These are phyloP conservation scores for Gracilariopsis chorda DNA, from an alignment of 23 red algal genomes.

Conservation along the genomic window DNA sequence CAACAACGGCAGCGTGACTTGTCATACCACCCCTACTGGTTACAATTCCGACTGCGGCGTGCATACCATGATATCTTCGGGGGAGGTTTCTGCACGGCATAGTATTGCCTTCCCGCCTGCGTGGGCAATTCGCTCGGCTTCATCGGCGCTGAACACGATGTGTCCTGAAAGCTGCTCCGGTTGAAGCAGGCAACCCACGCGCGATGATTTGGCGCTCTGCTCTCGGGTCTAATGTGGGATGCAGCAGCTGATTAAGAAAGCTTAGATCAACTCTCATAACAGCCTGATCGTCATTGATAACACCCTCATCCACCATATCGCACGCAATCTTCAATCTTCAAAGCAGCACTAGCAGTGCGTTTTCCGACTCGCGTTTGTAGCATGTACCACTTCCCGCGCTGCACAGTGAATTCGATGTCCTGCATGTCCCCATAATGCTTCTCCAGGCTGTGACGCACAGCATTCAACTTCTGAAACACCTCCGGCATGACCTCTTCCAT, in stretches of 20 bases:
- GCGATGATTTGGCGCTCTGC: constrained; percentile 15
- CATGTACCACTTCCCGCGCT: constrained; percentile 48
- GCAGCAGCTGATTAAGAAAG: constrained; percentile 38
- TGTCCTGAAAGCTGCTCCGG: constrained; percentile 53
- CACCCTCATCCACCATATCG: constrained; percentile 55
- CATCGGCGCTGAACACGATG: constrained; percentile 36
- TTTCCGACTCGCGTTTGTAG: constrained; percentile 52
- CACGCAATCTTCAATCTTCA: constrained; percentile 66
- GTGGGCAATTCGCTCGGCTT: constrained; percentile 28
- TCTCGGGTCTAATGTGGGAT: constrained; percentile 30
- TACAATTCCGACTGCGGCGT: constrained; percentile 49
- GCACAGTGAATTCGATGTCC: constrained; percentile 67
- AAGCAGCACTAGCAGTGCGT: constrained; percentile 51
- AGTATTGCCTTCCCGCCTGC: constrained; percentile 29
- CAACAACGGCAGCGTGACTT: constrained; percentile 52
- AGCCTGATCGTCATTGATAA: constrained; percentile 55
- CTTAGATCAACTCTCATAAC: constrained; percentile 48
- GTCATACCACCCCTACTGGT: constrained; percentile 44
- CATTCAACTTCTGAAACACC: constrained; percentile 38
- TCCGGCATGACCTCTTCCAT: constrained; percentile 56
- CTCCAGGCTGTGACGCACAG: constrained; percentile 48
- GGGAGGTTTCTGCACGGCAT: constrained; percentile 40
- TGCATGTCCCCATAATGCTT: constrained; percentile 51
- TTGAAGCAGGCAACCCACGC: constrained; percentile 35
- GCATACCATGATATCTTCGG: constrained; percentile 59